phyloP scores from a whole-genome alignment of 768 basidiomycete genomes.

The Lactarius psammicola region DNA sequence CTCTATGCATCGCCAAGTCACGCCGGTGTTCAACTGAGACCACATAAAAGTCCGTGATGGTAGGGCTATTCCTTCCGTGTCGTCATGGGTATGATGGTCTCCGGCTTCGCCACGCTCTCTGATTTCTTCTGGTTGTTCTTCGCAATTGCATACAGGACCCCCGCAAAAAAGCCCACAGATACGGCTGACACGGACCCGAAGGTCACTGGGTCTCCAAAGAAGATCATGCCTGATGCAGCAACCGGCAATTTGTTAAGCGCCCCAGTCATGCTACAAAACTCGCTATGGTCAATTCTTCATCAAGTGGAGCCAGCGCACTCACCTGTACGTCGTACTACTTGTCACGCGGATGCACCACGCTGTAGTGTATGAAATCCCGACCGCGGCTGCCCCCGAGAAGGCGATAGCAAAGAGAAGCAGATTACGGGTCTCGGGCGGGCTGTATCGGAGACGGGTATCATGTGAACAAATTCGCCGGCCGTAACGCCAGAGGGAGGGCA shows the following conservation, averaged over 20 bases:
- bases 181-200: conserved; percentile 88
- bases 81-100: conserved; percentile 61
- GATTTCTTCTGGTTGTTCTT: conserved; percentile 89
- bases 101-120: conserved; percentile 54
- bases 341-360: conserved; percentile 98
- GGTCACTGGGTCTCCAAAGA: conserved; percentile 90
- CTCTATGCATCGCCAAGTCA: conserved; percentile 14
- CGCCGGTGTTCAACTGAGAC: background rate
- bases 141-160: conserved; percentile 87
- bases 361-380: conserved; percentile 96
- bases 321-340: conserved; percentile 98
- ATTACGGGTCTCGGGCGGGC: conserved; percentile 77
- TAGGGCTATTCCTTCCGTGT: conserved; percentile 42
- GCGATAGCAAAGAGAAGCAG: conserved; percentile 84
- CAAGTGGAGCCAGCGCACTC: conserved; percentile 28
- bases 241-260: conserved; percentile 97
- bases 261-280: conserved; percentile 77
- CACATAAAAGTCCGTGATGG: conserved; percentile 13
- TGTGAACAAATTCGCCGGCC: conserved; percentile 1
- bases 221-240: conserved; percentile 97
- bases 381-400: conserved; percentile 96
- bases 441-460: conserved; percentile 35
- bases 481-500: conserved; percentile 13
- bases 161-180: conserved; percentile 85
- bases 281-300: conserved; percentile 1